Conservation (phyloP, 176 grass and related monocot species). For the Eleusine indica region DNA sequence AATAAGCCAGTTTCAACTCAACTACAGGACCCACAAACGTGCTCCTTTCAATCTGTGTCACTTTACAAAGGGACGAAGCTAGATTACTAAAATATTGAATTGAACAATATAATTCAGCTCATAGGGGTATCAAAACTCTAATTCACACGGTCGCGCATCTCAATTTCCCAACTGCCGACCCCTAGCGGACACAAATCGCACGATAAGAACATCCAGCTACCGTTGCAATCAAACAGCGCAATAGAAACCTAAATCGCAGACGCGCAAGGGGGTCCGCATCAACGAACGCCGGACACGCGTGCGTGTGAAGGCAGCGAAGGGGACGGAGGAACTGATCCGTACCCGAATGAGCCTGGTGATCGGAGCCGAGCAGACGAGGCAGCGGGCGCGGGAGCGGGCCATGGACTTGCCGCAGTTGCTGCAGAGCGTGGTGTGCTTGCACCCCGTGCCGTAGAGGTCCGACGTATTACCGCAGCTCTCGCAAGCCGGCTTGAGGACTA, state of each 20-base stretch:
- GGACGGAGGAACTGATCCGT: conserved; percentile 6
- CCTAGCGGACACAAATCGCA: neutral
- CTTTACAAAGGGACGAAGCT: neutral
- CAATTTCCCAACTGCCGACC: neutral
- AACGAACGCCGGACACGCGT: neutral
- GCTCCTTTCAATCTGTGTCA: neutral
- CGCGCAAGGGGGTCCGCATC: neutral
- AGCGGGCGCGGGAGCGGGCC: conserved; percentile 66
- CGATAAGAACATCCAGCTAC: neutral
- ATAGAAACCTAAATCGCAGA: conserved; percentile 43
- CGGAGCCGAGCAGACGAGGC: conserved; percentile 63
- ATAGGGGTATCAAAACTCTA: neutral
- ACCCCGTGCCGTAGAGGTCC: conserved; percentile 87
- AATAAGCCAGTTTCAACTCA: neutral
- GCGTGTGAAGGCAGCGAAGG: neutral
- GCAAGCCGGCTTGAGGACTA: conserved; percentile 86
- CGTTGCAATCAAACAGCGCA: neutral
- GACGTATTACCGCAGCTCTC: conserved; percentile 74
- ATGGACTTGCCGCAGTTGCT: conserved; percentile 82
- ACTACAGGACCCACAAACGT: neutral
- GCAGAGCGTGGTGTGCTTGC: conserved; percentile 97
- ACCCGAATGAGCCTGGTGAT: conserved; percentile 91
- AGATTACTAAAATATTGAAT: neutral
- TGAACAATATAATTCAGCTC: conserved; percentile 26
- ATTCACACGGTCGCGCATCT: neutral